Conservation (phyloP, 495 filamentous ascomycete species). For the Tetracladium setigerum region DNA sequence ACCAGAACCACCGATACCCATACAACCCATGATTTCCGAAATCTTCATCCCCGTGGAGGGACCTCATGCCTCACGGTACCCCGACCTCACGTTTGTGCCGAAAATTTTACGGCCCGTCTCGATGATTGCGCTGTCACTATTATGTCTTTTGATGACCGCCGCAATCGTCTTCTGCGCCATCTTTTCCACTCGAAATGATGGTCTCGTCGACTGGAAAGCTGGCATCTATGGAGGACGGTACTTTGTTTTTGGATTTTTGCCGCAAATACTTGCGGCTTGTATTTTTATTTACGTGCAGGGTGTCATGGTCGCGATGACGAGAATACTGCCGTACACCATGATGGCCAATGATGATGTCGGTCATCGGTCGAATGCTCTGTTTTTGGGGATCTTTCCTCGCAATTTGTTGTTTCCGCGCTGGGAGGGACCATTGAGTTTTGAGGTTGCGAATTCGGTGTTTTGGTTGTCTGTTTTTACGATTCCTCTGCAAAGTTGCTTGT, state of each 20-base stretch:
- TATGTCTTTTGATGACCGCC: slow-evolving; percentile 63
- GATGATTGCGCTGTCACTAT: slow-evolving; percentile 46
- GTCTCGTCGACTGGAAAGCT: slow-evolving; percentile 56
- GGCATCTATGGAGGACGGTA: slow-evolving; percentile 62
- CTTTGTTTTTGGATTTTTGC: slow-evolving; percentile 79
- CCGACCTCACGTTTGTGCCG: slow-evolving; percentile 34
- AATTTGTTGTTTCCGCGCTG: slow-evolving; percentile 54
- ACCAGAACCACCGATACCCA: not conserved
- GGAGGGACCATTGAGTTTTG: slow-evolving; percentile 45
- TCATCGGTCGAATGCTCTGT: slow-evolving; percentile 27
- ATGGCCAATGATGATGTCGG: slow-evolving; percentile 53
- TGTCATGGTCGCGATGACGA: slow-evolving; percentile 66
- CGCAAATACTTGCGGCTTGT: slow-evolving; percentile 65
- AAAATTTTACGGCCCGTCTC: slow-evolving; percentile 54
- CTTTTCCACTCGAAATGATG: slow-evolving; percentile 55
- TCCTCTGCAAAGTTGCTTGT: slow-evolving; percentile 57
- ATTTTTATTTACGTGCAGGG: slow-evolving; percentile 69
- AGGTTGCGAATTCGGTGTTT: slow-evolving; percentile 44
- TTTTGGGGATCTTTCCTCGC: slow-evolving; percentile 32
- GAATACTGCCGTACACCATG: slow-evolving; percentile 66
- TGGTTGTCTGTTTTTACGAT: slow-evolving; percentile 60
- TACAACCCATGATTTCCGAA: slow-evolving; percentile 4
- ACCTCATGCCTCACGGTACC: slow-evolving; percentile 12
- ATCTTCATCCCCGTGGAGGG: slow-evolving; percentile 19
- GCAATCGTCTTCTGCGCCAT: slow-evolving; percentile 66